Percentiles rank a stretch among this genome's conserved stretches.
Conservation (phyloP, 768 basidiomycete genomes). For the Boletus tylopilopsis region DNA sequence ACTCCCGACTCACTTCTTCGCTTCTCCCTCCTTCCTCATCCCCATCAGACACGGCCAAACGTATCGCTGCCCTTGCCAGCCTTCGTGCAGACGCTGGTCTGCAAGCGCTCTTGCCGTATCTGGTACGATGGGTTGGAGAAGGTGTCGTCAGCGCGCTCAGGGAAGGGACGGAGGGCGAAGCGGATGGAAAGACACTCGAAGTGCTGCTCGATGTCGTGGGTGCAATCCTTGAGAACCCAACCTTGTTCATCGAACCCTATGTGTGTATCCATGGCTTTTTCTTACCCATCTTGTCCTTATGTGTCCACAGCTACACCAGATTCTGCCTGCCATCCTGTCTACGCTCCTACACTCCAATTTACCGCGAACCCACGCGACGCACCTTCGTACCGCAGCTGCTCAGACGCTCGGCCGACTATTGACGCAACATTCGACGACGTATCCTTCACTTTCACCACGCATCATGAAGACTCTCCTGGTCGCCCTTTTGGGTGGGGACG, state of each 20-base stretch:
- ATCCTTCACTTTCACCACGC: conserved; percentile 81
- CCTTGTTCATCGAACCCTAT: conserved; percentile 94
- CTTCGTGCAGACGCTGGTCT: conserved; percentile 87
- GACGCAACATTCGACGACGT: conserved; percentile 81
- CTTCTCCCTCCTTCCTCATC: conserved; percentile 43
- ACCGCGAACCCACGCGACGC: conserved; percentile 61
- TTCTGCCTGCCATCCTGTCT: conserved; percentile 89
- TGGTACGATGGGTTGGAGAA: conserved; percentile 94
- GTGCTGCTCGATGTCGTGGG: conserved; percentile 81
- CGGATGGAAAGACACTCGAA: conserved; percentile 69
- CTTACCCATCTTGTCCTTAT: not conserved
- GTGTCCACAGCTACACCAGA: conserved; percentile 80
- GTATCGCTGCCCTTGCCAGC: conserved; percentile 87
- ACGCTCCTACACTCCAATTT: conserved; percentile 85
- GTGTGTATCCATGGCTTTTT: conserved; percentile 46
- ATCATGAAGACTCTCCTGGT: conserved; percentile 93
- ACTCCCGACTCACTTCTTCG: conserved; percentile 83
- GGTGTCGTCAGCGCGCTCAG: conserved; percentile 66
- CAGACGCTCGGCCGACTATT: conserved; percentile 81
- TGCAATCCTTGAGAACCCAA: conserved; percentile 80
- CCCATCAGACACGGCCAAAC: conserved; percentile 59
- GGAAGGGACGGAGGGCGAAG: conserved; percentile 49
- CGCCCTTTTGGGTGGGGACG: conserved; percentile 56
- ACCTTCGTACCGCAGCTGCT: conserved; percentile 76
- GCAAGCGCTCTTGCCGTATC: conserved; percentile 87